phyloP scores from a whole-genome alignment of 495 filamentous ascomycete species.

The Neurospora sp. region DNA sequence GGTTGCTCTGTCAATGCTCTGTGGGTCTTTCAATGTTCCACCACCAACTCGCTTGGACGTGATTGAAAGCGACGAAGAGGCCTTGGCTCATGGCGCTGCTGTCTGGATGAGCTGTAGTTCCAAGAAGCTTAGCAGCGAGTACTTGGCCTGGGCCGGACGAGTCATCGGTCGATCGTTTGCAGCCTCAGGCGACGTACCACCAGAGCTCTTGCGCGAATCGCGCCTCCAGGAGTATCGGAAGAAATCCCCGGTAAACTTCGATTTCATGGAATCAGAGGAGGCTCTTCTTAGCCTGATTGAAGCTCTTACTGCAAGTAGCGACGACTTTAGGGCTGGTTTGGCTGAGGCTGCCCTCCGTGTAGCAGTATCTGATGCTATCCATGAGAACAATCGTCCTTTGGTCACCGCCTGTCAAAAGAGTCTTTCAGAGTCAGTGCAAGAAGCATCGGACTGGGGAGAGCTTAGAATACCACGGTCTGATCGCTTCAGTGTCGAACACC shows the following conservation, averaged over 20 bases:
- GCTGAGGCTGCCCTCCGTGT: slow-evolving; percentile 69
- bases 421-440: slow-evolving; percentile 29
- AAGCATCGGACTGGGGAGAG: slow-evolving; percentile 39
- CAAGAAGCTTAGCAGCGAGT: slow-evolving; percentile 50
- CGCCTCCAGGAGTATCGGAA: slow-evolving; percentile 40
- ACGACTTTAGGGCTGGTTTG: slow-evolving; percentile 55
- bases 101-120: slow-evolving; percentile 67
- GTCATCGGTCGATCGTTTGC: slow-evolving; percentile 80
- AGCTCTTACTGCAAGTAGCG: slow-evolving; percentile 53
- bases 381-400: slow-evolving; percentile 35
- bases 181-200: slow-evolving; percentile 55
- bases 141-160: slow-evolving; percentile 73
- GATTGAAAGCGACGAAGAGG: slow-evolving; percentile 50
- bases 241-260: slow-evolving; percentile 24
- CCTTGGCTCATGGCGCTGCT: slow-evolving; percentile 48
- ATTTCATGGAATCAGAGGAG: slow-evolving; percentile 28
- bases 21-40: slow-evolving; percentile 55
- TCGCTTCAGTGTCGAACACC: slow-evolving; percentile 7
- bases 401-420: slow-evolving; percentile 39
- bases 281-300: slow-evolving; percentile 55
- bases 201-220: slow-evolving; percentile 48
- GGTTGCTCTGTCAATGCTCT: slow-evolving; percentile 63
- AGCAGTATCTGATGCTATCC: slow-evolving; percentile 47
- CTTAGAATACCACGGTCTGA: slow-evolving; percentile 41
- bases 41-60: slow-evolving; percentile 47